Evolutionary conservation across 1,284 basidiomycete species (phyloP).

Genomic region (Papiliotrema laurentii): DNA sequence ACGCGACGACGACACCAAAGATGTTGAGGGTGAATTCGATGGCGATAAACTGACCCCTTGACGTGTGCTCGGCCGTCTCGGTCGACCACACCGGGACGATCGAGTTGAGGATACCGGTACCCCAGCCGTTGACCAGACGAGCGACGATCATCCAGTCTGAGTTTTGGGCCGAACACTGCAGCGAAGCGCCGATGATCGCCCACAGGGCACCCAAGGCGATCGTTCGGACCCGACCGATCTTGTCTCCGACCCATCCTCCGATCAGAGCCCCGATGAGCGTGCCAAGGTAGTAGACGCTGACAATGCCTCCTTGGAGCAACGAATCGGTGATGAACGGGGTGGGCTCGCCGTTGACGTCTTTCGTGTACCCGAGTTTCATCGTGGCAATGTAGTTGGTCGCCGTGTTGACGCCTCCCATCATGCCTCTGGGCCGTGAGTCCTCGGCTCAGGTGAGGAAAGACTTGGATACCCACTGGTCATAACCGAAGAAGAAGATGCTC

Average conservation of each 20-base stretch:
- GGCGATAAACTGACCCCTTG: conserved; percentile 27
- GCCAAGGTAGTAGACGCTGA: conserved; percentile 31
- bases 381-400: conserved; percentile 20
- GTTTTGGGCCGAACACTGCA: conserved; percentile 25
- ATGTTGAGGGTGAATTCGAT: conserved; percentile 24
- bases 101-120: conserved; percentile 34
- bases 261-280: conserved; percentile 31
- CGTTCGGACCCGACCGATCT: conserved; percentile 22
- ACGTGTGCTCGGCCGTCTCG: conserved; percentile 29
- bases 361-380: conserved; percentile 27
- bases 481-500: conserved; percentile 29
- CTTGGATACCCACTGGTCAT: conserved; percentile 11
- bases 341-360: conserved; percentile 11
- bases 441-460: not conserved
- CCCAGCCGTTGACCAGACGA: conserved; percentile 31
- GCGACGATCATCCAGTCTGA: conserved; percentile 19
- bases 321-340: conserved; percentile 11
- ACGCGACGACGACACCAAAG: conserved; percentile 7
- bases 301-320: conserved; percentile 24
- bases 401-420: conserved; percentile 30
- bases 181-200: conserved; percentile 24
- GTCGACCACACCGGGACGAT: conserved; percentile 34
- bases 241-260: conserved; percentile 27
- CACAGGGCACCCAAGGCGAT: conserved; percentile 13
- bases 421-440: conserved; percentile 3